Evolutionary conservation across 495 filamentous ascomycete species (phyloP).

Genomic region (Gamarada debralockiae): DNA sequence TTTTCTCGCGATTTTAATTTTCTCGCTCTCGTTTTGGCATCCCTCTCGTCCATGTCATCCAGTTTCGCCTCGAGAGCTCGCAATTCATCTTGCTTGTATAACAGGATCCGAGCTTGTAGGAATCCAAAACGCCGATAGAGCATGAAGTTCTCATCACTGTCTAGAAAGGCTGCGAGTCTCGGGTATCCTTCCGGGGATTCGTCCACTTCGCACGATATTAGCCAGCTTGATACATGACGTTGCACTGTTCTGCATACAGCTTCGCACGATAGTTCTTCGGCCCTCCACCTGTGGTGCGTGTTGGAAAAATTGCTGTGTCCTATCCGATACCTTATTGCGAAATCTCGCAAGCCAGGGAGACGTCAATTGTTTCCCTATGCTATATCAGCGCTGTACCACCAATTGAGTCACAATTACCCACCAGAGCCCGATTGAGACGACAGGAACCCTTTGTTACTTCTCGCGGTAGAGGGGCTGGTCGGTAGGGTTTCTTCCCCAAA

Average conservation of each 20-base stretch:
- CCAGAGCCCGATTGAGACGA: background rate
- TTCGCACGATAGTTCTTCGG: background rate
- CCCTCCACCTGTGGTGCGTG: background rate
- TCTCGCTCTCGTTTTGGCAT: constrained; percentile 10
- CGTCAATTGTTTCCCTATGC: too few species aligned
- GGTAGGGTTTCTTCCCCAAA: background rate
- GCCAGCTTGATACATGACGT: background rate
- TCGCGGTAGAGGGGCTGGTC: background rate
- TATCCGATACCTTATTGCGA: background rate
- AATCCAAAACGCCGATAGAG: constrained; percentile 33
- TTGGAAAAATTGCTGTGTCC: background rate
- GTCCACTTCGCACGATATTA: constrained; percentile 26
- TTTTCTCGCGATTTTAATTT: constrained; percentile 5
- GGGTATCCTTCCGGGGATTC: constrained; percentile 34
- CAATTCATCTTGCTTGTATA: constrained; percentile 37
- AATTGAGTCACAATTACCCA: background rate
- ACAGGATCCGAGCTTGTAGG: constrained; percentile 32
- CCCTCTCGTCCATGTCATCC: constrained; percentile 24
- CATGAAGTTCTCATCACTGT: constrained; percentile 30
- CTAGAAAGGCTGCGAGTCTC: constrained; percentile 32
- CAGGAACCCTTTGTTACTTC: background rate
- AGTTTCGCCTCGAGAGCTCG: constrained; percentile 29
- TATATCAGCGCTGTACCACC: too few species aligned
- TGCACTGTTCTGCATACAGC: background rate
- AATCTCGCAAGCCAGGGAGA: too few species aligned